These are phyloP conservation scores for Colletotrichum tanaceti DNA, from an alignment of 2,329 filamentous ascomycete species.

Conservation along the genomic window DNA sequence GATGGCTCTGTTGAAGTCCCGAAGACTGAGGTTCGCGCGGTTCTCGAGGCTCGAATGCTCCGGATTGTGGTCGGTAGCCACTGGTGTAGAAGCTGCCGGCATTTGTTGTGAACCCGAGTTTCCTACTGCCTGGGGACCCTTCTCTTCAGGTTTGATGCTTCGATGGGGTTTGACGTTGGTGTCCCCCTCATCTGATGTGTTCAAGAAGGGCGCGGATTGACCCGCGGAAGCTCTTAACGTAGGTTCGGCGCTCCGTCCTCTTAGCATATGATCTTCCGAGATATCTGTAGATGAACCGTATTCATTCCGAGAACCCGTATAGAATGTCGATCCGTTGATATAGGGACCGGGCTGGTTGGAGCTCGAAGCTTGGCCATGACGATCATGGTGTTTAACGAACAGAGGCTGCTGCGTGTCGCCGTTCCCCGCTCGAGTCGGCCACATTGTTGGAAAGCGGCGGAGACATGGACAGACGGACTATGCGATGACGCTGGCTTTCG, in stretches of 20 bases:
- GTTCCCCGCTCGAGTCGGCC: slow-evolving; percentile 5
- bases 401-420: not conserved
- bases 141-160: not conserved
- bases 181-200: not conserved
- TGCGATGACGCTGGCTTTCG: not conserved
- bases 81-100: not conserved
- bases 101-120: not conserved
- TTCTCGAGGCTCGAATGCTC: slow-evolving; percentile 4
- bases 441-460: not conserved
- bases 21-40: slow-evolving; percentile 1
- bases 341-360: not conserved
- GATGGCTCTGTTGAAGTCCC: slow-evolving; percentile 6
- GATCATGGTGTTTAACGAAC: not conserved
- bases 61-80: not conserved
- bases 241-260: slow-evolving; percentile 2
- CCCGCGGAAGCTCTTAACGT: not conserved
- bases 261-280: not conserved
- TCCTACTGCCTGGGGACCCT: not conserved
- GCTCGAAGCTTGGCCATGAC: not conserved
- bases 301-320: not conserved
- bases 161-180: not conserved
- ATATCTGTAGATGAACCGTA: not conserved
- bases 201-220: not conserved
- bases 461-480: slow-evolving; percentile 1
- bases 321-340: not conserved